Evolutionary conservation across 345 rosid species (phyloP).

Genomic region (Nasturtium officinale): DNA sequence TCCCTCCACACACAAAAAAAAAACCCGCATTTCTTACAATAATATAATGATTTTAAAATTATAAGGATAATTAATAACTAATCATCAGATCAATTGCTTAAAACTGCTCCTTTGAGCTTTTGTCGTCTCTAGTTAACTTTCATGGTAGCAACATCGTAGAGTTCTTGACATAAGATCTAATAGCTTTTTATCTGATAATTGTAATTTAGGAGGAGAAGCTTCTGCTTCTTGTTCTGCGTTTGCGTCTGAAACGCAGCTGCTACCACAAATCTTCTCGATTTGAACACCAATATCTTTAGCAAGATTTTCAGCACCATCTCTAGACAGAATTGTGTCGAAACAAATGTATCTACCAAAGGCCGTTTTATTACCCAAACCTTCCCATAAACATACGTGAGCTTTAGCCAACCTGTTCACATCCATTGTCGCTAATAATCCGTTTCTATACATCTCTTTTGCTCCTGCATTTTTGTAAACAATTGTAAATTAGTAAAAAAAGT

Average conservation of each 20-base stretch:
- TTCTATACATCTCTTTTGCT: constrained; percentile 57
- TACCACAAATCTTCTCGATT: constrained; percentile 52
- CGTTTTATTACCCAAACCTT: constrained; percentile 57
- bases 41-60: not conserved
- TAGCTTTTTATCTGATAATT: constrained; percentile 61
- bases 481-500: not conserved
- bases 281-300: constrained; percentile 60
- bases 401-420: constrained; percentile 64
- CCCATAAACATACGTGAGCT: constrained; percentile 63
- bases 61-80: not conserved
- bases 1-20: not conserved
- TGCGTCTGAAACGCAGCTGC: constrained; percentile 15
- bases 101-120: constrained; percentile 22
- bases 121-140: constrained; percentile 27
- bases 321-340: constrained; percentile 60
- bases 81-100: constrained; percentile 18
- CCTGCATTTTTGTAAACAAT: constrained; percentile 10
- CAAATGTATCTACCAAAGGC: constrained; percentile 71
- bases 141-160: constrained; percentile 46
- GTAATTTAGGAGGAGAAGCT: constrained; percentile 10
- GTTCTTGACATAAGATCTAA: constrained; percentile 56
- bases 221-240: constrained; percentile 5
- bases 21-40: not conserved
- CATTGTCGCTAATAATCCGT: constrained; percentile 63
- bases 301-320: constrained; percentile 50